Percentiles rank a stretch among this genome's conserved stretches.
These are phyloP conservation scores for Candida odintsovae DNA, from an alignment of 805 yeast genomes.

Conservation along the genomic window DNA sequence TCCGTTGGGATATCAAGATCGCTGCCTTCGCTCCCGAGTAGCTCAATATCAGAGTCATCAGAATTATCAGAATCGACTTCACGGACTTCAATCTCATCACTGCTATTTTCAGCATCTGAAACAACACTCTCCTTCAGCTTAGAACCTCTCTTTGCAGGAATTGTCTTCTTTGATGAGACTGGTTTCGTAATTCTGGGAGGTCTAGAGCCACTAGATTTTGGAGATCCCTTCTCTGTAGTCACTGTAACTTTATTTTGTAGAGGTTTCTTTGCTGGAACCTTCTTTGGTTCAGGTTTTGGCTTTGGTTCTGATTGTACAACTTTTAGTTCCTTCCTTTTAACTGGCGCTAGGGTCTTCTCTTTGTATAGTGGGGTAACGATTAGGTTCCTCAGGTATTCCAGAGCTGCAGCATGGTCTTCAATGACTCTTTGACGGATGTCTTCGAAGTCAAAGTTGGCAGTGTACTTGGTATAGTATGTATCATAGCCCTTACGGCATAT, in stretches of 20 bases:
- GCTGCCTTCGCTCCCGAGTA: conserved; percentile 9
- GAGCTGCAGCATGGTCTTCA: conserved; percentile 22
- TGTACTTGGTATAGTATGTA: conserved; percentile 23
- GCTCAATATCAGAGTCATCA: conserved; percentile 8
- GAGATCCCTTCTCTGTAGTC: not conserved
- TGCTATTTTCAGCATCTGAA: conserved; percentile 4
- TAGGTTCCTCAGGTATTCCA: conserved; percentile 21
- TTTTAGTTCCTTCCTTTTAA: not conserved
- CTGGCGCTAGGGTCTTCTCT: conserved; percentile 6
- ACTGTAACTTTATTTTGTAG: no score
- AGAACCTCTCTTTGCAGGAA: not conserved
- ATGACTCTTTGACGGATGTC: conserved; percentile 15
- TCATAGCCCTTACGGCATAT: conserved; percentile 30
- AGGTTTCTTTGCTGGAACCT: not conserved
- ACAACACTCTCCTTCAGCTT: conserved; percentile 1
- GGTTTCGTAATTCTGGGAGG: conserved; percentile 19
- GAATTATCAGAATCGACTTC: not conserved
- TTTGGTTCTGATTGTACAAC: not conserved
- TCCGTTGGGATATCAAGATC: conserved; percentile 8
- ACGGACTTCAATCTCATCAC: not conserved
- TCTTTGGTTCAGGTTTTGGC: not conserved
- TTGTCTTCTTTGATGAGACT: conserved; percentile 24
- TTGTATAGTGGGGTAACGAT: conserved; percentile 9
- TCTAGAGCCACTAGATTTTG: not conserved
- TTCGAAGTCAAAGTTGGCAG: conserved; percentile 19